A percentile compares a stretch with the other conserved stretches of the same genome.
Evolutionary conservation across 148 eudicot species (phyloP).

Genomic region (Suaeda aralocaspica): DNA sequence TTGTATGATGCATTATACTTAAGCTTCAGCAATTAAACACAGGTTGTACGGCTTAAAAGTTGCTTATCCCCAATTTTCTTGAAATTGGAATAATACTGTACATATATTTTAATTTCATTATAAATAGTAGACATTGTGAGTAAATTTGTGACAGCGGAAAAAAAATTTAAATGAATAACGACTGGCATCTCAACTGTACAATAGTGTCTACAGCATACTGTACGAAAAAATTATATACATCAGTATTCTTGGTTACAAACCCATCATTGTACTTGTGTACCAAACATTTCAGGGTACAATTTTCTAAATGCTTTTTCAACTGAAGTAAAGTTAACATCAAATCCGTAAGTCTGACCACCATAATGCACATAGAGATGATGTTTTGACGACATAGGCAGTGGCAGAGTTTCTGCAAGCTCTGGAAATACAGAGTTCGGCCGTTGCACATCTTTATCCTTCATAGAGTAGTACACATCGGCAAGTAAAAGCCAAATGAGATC

Average conservation of each 20-base stretch:
- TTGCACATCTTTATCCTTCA: conserved; percentile 34
- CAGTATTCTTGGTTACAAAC: neutral
- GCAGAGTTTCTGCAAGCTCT: conserved; percentile 47
- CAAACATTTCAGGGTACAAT: conserved; percentile 41
- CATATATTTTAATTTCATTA: too few relatives aligned
- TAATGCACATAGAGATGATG: conserved; percentile 65
- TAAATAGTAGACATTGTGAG: too few relatives aligned
- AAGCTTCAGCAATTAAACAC: too few relatives aligned
- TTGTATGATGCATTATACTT: too few relatives aligned
- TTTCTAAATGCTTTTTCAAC: conserved; percentile 58
- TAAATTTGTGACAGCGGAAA: too few relatives aligned
- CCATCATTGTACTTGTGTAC: conserved; percentile 25
- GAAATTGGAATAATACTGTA: too few relatives aligned
- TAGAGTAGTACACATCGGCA: conserved; percentile 81
- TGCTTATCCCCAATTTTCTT: too few relatives aligned
- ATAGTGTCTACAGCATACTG: neutral
- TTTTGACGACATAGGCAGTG: conserved; percentile 47
- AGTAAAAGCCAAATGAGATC: conserved; percentile 92
- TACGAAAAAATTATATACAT: neutral
- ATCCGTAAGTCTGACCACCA: conserved; percentile 89
- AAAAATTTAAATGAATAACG: too few relatives aligned
- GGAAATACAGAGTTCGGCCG: conserved; percentile 49
- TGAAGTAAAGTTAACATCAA: conserved; percentile 57
- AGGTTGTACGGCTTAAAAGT: too few relatives aligned
- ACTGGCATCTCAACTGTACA: neutral